Conservation (phyloP, 306 rosid species). For the Comarum palustre region DNA sequence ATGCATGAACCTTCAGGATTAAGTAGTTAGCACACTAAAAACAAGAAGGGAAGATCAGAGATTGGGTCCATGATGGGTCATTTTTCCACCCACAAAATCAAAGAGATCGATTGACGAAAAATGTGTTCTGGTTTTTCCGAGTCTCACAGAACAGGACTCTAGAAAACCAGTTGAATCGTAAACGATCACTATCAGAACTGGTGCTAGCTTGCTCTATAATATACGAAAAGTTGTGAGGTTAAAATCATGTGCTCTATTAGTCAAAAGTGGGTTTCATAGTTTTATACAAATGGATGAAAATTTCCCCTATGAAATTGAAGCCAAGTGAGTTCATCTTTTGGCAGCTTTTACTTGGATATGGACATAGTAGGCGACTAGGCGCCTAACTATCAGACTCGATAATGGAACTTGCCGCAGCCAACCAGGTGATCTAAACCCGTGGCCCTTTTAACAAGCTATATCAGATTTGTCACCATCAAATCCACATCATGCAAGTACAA, state of each 20-base stretch:
- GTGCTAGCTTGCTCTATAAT: not conserved
- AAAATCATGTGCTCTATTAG: slow-evolving; percentile 26
- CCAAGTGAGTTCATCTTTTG: slow-evolving; percentile 14
- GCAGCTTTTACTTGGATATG: not conserved
- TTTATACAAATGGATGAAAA: not conserved
- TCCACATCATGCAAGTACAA: not conserved
- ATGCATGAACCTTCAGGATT: slow-evolving; percentile 35
- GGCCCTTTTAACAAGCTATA: slow-evolving; percentile 10
- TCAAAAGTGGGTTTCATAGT: slow-evolving; percentile 18
- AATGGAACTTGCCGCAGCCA: slow-evolving; percentile 2
- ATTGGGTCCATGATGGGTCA: slow-evolving; percentile 14
- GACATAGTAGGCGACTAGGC: slow-evolving; percentile 32
- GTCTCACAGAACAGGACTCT: not conserved
- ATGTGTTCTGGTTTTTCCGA: not conserved
- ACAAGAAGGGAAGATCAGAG: not conserved
- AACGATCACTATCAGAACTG: slow-evolving; percentile 20
- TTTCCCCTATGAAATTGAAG: not conserved
- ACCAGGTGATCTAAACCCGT: slow-evolving; percentile 2
- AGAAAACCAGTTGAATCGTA: not conserved
- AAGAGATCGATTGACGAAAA: not conserved
- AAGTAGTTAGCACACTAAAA: not conserved
- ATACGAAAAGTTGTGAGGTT: not conserved
- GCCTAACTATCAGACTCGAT: slow-evolving; percentile 22
- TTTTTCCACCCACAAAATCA: slow-evolving; percentile 14
- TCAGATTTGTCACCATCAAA: not conserved